Percentiles rank a stretch among this genome's conserved stretches.
Evolutionary conservation across 495 filamentous ascomycete species (phyloP).

Genomic region (Viridothelium virens): DNA sequence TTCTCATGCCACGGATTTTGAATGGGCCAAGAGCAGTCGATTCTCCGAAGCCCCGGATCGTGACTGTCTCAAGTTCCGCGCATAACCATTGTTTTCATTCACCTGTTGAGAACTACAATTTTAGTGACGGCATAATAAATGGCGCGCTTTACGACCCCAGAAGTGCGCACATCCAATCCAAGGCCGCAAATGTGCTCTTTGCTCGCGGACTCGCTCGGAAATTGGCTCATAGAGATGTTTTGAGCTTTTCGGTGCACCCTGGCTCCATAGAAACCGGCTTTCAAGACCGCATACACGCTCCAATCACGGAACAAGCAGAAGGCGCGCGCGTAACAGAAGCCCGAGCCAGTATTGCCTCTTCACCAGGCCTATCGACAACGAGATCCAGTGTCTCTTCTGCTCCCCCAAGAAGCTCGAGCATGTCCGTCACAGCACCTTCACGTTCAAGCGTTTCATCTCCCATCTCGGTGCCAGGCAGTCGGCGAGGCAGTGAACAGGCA

Average conservation of each 20-base stretch:
- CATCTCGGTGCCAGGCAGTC: background rate
- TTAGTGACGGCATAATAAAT: constrained; percentile 22
- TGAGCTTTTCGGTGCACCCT: constrained; percentile 36
- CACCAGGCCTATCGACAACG: background rate
- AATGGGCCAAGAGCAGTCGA: constrained; percentile 21
- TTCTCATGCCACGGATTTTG: constrained; percentile 39
- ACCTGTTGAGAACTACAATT: constrained; percentile 40
- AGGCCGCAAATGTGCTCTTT: constrained; percentile 34
- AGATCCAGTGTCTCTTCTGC: constrained; percentile 2
- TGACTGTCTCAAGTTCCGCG: constrained; percentile 40
- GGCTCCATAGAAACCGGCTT: constrained; percentile 12
- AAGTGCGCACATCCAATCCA: constrained; percentile 31
- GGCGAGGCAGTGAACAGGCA: background rate
- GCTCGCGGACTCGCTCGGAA: constrained; percentile 24
- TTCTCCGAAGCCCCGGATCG: constrained; percentile 35
- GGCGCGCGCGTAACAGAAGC: background rate
- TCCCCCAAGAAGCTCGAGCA: background rate
- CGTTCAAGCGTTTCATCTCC: background rate
- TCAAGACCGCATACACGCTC: background rate
- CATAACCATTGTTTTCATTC: constrained; percentile 20
- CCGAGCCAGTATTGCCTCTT: constrained; percentile 1
- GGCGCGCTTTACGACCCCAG: constrained; percentile 14
- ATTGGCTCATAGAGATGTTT: constrained; percentile 29
- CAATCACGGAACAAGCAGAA: background rate
- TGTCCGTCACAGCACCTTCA: background rate